Evolutionary conservation across 306 rosid genomes (phyloP).

Genomic region (Purshia tridentata): DNA sequence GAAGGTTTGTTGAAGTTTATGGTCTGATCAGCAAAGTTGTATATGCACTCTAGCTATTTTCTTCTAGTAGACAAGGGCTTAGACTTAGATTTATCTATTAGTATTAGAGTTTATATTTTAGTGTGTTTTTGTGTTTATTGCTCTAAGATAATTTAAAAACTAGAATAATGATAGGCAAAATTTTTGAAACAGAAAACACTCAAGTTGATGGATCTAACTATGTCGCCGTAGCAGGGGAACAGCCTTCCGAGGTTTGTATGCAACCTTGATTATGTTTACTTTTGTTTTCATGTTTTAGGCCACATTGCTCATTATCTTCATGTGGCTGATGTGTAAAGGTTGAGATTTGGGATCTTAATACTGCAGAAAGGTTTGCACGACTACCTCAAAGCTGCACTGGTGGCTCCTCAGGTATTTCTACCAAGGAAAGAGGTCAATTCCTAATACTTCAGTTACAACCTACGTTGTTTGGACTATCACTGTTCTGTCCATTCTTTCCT

Average conservation of each 20-base stretch:
- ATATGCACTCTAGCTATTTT: not conserved
- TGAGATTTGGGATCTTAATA: conserved; percentile 91
- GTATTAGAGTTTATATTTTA: conserved; percentile 9
- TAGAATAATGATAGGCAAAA: conserved; percentile 19
- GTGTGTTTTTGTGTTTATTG: conserved; percentile 13
- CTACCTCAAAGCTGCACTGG: conserved; percentile 46
- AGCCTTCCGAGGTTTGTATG: conserved; percentile 61
- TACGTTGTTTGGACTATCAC: not conserved
- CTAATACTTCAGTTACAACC: not conserved
- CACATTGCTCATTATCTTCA: conserved; percentile 22
- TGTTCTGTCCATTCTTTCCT: not conserved
- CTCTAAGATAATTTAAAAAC: conserved; percentile 2
- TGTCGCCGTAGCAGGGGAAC: conserved; percentile 80
- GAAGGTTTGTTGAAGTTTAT: conserved; percentile 49
- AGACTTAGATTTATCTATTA: conserved; percentile 13
- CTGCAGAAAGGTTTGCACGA: conserved; percentile 55
- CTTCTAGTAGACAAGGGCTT: not conserved
- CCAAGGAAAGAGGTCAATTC: conserved; percentile 56
- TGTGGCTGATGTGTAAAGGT: conserved; percentile 51
- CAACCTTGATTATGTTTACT: conserved; percentile 19
- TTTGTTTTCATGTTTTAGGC: conserved; percentile 2
- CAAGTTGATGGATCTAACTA: conserved; percentile 49
- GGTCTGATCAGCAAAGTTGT: not conserved
- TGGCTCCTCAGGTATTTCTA: conserved; percentile 40
- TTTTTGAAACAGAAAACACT: conserved; percentile 29